A percentile compares a stretch with the other conserved stretches of the same genome.
Conservation (phyloP, 768 basidiomycete species). For the Tricholomella constricta region DNA sequence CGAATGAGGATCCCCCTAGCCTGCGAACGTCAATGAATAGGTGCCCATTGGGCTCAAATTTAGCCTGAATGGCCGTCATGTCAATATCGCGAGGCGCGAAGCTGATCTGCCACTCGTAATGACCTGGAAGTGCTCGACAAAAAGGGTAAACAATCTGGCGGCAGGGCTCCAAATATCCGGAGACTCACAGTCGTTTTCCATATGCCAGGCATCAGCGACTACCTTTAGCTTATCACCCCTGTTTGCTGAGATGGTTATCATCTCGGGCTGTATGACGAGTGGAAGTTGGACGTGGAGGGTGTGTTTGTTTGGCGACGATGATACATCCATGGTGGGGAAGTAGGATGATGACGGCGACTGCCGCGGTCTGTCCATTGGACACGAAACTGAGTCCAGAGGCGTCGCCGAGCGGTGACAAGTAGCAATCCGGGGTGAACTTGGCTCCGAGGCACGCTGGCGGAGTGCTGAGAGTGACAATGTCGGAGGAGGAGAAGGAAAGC, state of each 20-base stretch:
- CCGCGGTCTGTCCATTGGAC: slow-evolving; percentile 30
- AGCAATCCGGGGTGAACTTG: slow-evolving; percentile 19
- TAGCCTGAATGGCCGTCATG: slow-evolving; percentile 53
- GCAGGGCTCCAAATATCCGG: neutral
- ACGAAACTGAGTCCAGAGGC: slow-evolving; percentile 15
- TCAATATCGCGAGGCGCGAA: slow-evolving; percentile 58
- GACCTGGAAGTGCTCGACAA: slow-evolving; percentile 38
- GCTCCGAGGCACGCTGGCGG: slow-evolving; percentile 18
- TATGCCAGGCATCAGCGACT: slow-evolving; percentile 65
- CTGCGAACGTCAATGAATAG: slow-evolving; percentile 48
- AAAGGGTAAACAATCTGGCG: slow-evolving; percentile 5
- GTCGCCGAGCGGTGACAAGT: slow-evolving; percentile 14
- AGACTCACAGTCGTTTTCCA: slow-evolving; percentile 60
- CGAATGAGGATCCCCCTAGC: slow-evolving; percentile 12
- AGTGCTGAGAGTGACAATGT: slow-evolving; percentile 20
- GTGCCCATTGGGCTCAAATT: slow-evolving; percentile 45
- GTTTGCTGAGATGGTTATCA: slow-evolving; percentile 65
- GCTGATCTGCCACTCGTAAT: slow-evolving; percentile 62
- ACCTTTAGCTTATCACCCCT: slow-evolving; percentile 58
- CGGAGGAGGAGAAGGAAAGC: slow-evolving; percentile 31
- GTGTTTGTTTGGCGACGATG: slow-evolving; percentile 41
- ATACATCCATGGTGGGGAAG: slow-evolving; percentile 48
- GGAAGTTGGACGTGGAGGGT: slow-evolving; percentile 53
- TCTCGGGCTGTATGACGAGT: slow-evolving; percentile 50
- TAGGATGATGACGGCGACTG: slow-evolving; percentile 28